These are phyloP conservation scores for Carex arenaria DNA, from an alignment of 202 grass and related monocot genomes.

Conservation along the genomic window DNA sequence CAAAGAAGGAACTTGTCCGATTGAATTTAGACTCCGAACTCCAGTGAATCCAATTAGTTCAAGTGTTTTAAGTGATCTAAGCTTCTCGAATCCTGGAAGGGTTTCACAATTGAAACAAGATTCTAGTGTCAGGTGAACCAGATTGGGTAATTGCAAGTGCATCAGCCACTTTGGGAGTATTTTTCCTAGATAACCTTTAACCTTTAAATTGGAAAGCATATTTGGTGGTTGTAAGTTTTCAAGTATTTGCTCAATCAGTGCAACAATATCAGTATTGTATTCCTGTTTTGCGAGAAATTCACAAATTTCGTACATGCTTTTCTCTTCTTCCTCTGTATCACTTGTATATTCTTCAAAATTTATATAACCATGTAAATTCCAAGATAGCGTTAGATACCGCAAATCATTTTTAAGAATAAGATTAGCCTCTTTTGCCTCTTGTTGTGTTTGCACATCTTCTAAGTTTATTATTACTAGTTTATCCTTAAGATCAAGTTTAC, in stretches of 20 bases:
- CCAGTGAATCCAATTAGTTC: not conserved
- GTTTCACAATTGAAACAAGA: not conserved
- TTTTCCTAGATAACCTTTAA: not conserved
- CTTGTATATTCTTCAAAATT: too few species aligned
- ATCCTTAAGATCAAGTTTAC: not conserved
- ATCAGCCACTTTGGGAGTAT: not conserved
- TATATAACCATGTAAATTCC: not conserved
- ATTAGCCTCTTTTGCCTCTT: constrained; percentile 22
- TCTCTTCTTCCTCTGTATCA: not conserved
- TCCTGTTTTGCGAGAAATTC: not conserved
- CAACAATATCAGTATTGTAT: not conserved
- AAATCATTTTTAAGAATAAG: constrained; percentile 6
- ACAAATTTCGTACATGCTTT: not conserved
- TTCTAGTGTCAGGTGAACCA: not conserved
- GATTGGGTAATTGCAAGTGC: not conserved
- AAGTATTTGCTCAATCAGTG: not conserved
- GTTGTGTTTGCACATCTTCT: not conserved
- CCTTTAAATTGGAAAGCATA: not conserved
- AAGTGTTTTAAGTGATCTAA: not conserved
- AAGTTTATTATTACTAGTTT: not conserved
- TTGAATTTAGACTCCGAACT: not conserved
- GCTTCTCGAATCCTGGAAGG: not conserved
- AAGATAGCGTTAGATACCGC: not conserved
- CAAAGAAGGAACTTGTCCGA: constrained; percentile 16
- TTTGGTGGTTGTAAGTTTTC: not conserved